Percentiles rank a stretch among this genome's conserved stretches.
phyloP scores from a whole-genome alignment of 2,329 filamentous ascomycete genomes.

The Trichoderma cornu-damae region DNA sequence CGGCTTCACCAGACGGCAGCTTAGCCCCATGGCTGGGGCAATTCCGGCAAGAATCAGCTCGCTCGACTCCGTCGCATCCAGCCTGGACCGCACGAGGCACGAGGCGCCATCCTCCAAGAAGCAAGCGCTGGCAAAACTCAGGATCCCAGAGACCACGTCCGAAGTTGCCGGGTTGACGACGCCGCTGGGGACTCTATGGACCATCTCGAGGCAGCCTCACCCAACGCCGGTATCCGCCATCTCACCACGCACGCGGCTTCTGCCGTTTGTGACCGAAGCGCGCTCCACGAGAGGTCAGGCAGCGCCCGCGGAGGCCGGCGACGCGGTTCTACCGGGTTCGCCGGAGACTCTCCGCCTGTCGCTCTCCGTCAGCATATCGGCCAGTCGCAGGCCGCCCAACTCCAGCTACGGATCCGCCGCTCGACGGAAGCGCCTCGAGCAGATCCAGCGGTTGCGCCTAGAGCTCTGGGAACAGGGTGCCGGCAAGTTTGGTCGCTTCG shows the following conservation, averaged over 20 bases:
- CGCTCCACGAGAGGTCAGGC: not conserved
- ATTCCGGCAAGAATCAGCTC: not conserved
- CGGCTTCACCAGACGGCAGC: not conserved
- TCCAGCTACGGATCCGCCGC: not conserved
- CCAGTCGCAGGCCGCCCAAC: not conserved
- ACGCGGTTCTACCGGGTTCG: not conserved
- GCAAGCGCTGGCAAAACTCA: not conserved
- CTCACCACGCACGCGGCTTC: not conserved
- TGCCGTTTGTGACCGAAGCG: not conserved
- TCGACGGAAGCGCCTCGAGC: constrained; percentile 24
- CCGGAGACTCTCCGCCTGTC: not conserved
- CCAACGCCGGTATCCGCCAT: constrained; percentile 1
- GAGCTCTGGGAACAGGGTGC: constrained; percentile 23
- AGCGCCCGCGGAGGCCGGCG: not conserved
- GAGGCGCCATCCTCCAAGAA: not conserved
- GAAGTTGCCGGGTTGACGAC: not conserved
- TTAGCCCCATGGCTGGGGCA: not conserved
- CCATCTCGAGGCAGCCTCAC: not conserved
- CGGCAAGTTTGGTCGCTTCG: constrained; percentile 19
- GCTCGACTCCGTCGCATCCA: not conserved
- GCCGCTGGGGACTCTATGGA: constrained; percentile 4
- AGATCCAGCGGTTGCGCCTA: constrained; percentile 26
- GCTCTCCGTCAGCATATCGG: not conserved
- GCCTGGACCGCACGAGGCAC: not conserved
- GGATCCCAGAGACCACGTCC: not conserved